Percentiles rank a stretch among this genome's conserved stretches.
Conservation (phyloP, 2,329 filamentous ascomycete genomes). For the Coniella vitis region DNA sequence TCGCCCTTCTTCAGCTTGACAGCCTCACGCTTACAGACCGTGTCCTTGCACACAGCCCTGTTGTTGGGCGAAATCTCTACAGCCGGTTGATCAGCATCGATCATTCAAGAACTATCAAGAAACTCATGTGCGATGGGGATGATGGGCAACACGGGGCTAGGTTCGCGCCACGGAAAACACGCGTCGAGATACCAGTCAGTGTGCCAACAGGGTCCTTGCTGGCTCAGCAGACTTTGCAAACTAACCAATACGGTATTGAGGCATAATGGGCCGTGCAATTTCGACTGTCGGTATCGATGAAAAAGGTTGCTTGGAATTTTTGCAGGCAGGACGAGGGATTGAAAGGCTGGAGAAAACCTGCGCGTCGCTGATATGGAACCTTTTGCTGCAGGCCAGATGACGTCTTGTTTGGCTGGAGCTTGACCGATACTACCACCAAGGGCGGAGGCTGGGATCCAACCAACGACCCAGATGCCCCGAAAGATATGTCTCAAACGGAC, state of each 20-base stretch:
- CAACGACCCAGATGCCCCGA: too few relatives aligned
- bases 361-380: too few relatives aligned
- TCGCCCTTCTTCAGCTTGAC: conserved; percentile 74
- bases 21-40: conserved; percentile 61
- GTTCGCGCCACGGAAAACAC: not conserved
- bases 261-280: conserved; percentile 28
- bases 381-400: not conserved
- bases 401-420: not conserved
- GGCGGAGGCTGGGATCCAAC: not conserved
- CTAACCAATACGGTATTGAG: conserved; percentile 42
- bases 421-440: not conserved
- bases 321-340: not conserved
- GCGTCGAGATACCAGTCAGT: too few relatives aligned
- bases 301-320: not conserved
- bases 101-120: not conserved
- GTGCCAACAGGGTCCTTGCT: not conserved
- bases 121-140: not conserved
- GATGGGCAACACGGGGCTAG: not conserved
- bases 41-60: conserved; percentile 68
- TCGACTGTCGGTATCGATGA: not conserved
- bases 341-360: not conserved
- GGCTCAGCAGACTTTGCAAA: too few relatives aligned
- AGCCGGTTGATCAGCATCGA: not conserved
- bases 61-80: conserved; percentile 66
- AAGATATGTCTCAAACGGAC: too few relatives aligned